Conservation (phyloP, 106 monocot genomes). For the Xerophyta viscosa region DNA sequence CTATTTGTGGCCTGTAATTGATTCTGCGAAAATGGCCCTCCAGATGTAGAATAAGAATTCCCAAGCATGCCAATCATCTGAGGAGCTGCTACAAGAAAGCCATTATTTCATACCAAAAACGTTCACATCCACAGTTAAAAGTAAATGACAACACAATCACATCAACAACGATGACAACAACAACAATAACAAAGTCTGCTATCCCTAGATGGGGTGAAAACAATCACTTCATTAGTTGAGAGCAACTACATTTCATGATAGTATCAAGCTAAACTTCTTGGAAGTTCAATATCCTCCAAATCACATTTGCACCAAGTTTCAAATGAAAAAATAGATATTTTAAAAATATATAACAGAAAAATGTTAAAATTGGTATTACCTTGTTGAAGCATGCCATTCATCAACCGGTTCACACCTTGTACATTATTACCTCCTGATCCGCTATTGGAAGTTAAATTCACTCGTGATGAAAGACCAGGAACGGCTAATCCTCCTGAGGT, state of each 20-base stretch:
- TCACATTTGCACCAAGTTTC: no score
- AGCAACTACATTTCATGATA: no score
- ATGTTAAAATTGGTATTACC: conserved; percentile 23
- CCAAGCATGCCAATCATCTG: conserved; percentile 94
- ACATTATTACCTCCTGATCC: conserved; percentile 60
- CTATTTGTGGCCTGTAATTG: conserved; percentile 73
- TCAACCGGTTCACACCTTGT: conserved; percentile 74
- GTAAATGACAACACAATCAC: not conserved
- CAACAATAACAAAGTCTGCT: no score
- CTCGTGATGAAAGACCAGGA: conserved; percentile 64
- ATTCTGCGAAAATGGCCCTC: conserved; percentile 65
- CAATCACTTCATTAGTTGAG: no score
- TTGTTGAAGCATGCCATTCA: conserved; percentile 91
- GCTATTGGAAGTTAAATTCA: conserved; percentile 59
- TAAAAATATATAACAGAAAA: no score
- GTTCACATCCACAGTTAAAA: not conserved
- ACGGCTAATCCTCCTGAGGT: conserved; percentile 66
- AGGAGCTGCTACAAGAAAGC: conserved; percentile 27
- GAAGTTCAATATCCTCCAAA: no score
- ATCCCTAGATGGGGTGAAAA: no score
- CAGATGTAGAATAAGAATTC: conserved; percentile 73
- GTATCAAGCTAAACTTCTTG: no score
- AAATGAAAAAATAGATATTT: no score
- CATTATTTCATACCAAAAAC: not conserved
- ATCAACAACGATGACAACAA: no score